Evolutionary conservation across 1,284 basidiomycete species (phyloP), one percentile per base, ranked within the genome.

Genomic region (Rhodotorula sp.): DNA sequence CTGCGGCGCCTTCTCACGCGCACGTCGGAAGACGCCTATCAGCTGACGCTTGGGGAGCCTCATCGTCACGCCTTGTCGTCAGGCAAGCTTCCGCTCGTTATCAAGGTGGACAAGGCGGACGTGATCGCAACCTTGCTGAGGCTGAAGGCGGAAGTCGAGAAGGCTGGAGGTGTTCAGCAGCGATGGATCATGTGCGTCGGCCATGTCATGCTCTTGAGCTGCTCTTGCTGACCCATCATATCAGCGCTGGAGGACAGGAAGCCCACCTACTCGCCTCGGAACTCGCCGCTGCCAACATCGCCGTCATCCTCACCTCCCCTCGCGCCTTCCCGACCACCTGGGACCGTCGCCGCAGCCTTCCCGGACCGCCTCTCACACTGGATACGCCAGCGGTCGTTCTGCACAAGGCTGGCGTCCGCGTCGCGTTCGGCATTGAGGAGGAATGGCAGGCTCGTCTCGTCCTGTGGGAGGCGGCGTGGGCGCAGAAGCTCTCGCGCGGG

Each of bases 211-310:
- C 7, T 11, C 22, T 18, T 26, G 44, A 30, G 18, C 15, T 48
- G 1, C 1, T 28, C 11, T 10, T n/a, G 34, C 48, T 31, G 1
- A 3, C 26, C 85, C 24, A 15, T n/a, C 1, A 8, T 1, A 9
- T 8, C 59, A 69, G 71, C 30, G 61, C 67, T 47, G 90, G 90
- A 9, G 92, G 86, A 0, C 83, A 85, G 0, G 92, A 94, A 80
- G 85, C 89, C 7, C 85, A 90, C 79, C 81, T 89, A 44, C 79
- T 94, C 55, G 91, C 91, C 1, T 79, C 85, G 48, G 87, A 93
- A 71, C 86, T 95, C 50, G 86, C 88, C 74, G 78, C 79, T 40
- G 86, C 87, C 2, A 80, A 85, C 59, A 85, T 92, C 22, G 88
- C 88, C 22, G 89, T 94, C 37, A 87, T 95, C 67, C 80, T 94